phyloP scores from a whole-genome alignment of 2,329 filamentous ascomycete species.

The Colletotrichum acutatum region DNA sequence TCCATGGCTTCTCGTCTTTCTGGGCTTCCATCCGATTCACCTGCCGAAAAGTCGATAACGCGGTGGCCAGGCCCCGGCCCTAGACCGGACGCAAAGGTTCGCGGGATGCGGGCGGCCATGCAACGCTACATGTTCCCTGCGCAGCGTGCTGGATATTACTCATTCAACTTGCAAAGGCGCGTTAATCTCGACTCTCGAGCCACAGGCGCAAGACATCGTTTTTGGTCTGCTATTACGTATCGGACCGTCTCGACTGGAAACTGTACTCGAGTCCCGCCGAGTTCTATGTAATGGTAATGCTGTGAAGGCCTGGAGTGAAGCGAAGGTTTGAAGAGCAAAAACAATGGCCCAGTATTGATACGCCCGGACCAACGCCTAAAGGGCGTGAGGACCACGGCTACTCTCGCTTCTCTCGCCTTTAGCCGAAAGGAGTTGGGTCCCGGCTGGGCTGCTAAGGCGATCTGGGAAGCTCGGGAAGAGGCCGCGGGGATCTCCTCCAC shows the following conservation, averaged over 20 bases:
- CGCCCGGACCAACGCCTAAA: slow-evolving; percentile 17
- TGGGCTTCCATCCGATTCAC: slow-evolving; percentile 9
- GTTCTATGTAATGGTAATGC: background rate
- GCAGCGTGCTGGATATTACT: no score
- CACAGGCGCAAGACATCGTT: background rate
- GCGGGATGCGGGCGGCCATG: background rate
- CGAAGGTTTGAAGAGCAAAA: background rate
- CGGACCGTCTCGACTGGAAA: background rate
- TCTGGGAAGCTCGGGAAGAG: slow-evolving; percentile 7
- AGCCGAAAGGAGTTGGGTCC: background rate
- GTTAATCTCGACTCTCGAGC: no score
- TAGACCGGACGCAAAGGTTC: background rate
- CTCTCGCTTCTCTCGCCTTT: background rate
- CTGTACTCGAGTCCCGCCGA: background rate
- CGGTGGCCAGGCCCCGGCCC: background rate
- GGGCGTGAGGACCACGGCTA: background rate
- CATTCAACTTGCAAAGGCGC: background rate
- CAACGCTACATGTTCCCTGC: background rate
- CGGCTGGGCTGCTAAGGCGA: slow-evolving; percentile 1
- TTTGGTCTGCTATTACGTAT: background rate
- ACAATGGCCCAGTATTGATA: slow-evolving; percentile 7
- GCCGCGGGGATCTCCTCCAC: background rate
- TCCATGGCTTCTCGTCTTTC: background rate
- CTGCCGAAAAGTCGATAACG: slow-evolving; percentile 33
- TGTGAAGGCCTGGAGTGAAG: background rate